Evolutionary conservation across 345 rosid genomes (phyloP), one percentile per base, ranked within the genome.

Genomic region (Pistacia vera): DNA sequence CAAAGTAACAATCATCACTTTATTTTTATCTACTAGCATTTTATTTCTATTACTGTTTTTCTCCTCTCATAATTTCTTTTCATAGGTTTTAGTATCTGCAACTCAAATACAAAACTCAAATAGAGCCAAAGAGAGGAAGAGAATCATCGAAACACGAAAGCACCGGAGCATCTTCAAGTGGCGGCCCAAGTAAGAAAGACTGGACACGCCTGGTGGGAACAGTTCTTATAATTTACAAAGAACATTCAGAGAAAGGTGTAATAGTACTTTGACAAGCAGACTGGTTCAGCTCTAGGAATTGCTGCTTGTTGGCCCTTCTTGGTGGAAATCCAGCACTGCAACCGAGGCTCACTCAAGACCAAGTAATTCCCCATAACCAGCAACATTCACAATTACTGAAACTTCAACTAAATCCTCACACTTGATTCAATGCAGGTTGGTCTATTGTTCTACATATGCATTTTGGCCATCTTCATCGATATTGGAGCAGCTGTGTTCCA

Each of bases 391-490:
- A 16, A 8, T 18, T 0, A 6, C n/a, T 17, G 48, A 36, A 20
- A 63, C 5, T 6, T 17, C 11, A 55, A 36, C 61, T 7, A 58
- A 56, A 51, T 63, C 48, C 62, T 60, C 20, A 22, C 63, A 36
- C 51, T 20, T 66, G 73, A 13, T 66, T 73, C 76, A 13, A 18
- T 61, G 75, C 80, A 96, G 99, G 91, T 92, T 58, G 98, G 97
- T 30, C 78, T 96, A 71, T 85, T 96, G 84, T 96, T 92, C 91
- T 96, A 96, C 85, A 92, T 96, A 41, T 92, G 99, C 92, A 96
- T 93, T 57, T 93, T 96, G 98, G 98, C 92, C 99, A 79, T 93
- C 98, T 0, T 91, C 99, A 8, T 96, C 99, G 0, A 86, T 96
- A 13, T 93, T 93, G 99, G 97, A 75, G 98, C 98, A 8, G 97